These are phyloP conservation scores for Rubroboletus satanas DNA, from an alignment of 768 basidiomycete species.

Conservation along the genomic window DNA sequence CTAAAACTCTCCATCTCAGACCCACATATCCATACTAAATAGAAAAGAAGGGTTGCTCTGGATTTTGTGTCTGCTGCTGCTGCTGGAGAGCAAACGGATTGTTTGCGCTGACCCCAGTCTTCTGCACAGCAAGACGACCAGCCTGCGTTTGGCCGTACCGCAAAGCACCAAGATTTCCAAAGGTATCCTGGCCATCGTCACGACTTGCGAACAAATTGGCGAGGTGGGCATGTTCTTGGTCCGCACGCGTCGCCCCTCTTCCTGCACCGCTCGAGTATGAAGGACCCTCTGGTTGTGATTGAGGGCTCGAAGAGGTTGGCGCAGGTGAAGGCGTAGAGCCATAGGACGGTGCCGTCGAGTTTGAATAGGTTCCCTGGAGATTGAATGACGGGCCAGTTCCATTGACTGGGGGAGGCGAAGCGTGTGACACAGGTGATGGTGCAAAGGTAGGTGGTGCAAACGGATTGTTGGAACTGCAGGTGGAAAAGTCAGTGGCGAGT, in stretches of 20 bases:
- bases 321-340: constrained; percentile 39
- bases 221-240: constrained; percentile 71
- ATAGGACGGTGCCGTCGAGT: constrained; percentile 32
- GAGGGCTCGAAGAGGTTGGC: constrained; percentile 36
- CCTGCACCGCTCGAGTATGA: constrained; percentile 11
- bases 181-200: constrained; percentile 93
- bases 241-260: constrained; percentile 41
- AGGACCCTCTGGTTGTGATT: constrained; percentile 36
- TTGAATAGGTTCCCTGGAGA: constrained; percentile 64
- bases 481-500: constrained; percentile 23
- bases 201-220: constrained; percentile 81
- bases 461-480: constrained; percentile 85
- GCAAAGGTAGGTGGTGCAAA: constrained; percentile 61
- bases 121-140: constrained; percentile 44
- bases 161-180: constrained; percentile 81
- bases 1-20: background rate
- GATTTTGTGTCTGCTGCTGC: constrained; percentile 46
- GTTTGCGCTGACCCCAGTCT: constrained; percentile 44
- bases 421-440: constrained; percentile 30
- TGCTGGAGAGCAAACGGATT: constrained; percentile 64
- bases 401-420: constrained; percentile 34
- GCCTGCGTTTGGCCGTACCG: constrained; percentile 66
- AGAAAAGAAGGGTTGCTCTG: constrained; percentile 79
- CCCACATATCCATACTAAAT: constrained; percentile 39
- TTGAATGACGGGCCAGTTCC: constrained; percentile 54